Percentiles rank a stretch among this genome's conserved stretches.
phyloP scores from a whole-genome alignment of 2,329 filamentous ascomycete genomes.

The Beauveria rudraprayagi region DNA sequence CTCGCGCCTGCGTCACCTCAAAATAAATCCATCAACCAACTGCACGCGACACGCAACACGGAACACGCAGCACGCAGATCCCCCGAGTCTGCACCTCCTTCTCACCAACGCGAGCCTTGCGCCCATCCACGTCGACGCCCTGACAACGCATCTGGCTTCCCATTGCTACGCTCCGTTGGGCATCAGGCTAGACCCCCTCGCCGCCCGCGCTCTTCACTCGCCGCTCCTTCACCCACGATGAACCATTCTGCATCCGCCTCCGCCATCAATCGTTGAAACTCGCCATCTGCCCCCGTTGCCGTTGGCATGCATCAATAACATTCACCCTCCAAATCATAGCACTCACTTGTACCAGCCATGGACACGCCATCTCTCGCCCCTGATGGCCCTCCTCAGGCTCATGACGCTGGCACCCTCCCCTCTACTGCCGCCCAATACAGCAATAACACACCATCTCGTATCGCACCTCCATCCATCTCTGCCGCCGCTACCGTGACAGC shows the following conservation, averaged over 20 bases:
- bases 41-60: not conserved
- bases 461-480: not conserved
- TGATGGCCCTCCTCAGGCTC: constrained; percentile 17
- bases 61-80: not conserved
- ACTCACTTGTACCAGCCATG: constrained; percentile 22
- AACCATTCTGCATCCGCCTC: constrained; percentile 21
- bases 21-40: not conserved
- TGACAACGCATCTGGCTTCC: not conserved
- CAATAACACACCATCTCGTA: constrained; percentile 13
- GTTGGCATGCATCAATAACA: constrained; percentile 26
- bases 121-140: not conserved
- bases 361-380: constrained; percentile 25
- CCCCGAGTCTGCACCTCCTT: not conserved
- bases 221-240: constrained; percentile 30
- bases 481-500: not conserved
- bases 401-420: constrained; percentile 13
- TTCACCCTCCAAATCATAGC: constrained; percentile 21
- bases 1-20: not conserved
- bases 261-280: constrained; percentile 15
- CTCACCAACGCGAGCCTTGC: not conserved
- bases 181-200: not conserved
- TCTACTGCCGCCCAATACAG: constrained; percentile 16
- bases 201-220: constrained; percentile 15
- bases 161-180: constrained; percentile 15
- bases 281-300: constrained; percentile 19